phyloP scores from a whole-genome alignment of 495 filamentous ascomycete species.

The Daldinia concentrica region DNA sequence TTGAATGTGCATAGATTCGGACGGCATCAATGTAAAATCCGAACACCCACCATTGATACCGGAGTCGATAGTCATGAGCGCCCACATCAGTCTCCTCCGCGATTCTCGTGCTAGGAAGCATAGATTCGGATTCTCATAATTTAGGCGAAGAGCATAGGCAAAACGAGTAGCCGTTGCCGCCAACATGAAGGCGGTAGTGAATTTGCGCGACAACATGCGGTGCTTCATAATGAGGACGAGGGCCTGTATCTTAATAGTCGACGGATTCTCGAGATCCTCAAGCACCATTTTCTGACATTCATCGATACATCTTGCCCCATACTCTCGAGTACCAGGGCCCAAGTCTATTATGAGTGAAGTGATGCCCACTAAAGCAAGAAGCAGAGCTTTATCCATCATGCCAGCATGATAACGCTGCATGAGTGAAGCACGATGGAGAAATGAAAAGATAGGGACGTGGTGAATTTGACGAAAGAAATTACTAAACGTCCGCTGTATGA shows the following conservation, averaged over 20 bases:
- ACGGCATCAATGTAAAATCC: conserved; percentile 58
- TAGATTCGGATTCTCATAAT: conserved; percentile 58
- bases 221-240: conserved; percentile 60
- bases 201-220: conserved; percentile 56
- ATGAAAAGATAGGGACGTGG: conserved; percentile 60
- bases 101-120: conserved; percentile 61
- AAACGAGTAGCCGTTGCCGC: conserved; percentile 58
- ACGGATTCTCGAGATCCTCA: conserved; percentile 56
- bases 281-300: conserved; percentile 56
- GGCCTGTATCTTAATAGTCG: conserved; percentile 58
- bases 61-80: conserved; percentile 60
- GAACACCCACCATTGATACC: conserved; percentile 55
- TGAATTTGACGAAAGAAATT: conserved; percentile 61
- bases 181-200: conserved; percentile 60
- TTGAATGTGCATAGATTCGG: conserved; percentile 56
- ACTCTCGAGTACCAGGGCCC: conserved; percentile 53
- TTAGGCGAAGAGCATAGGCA: conserved; percentile 58
- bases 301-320: conserved; percentile 58
- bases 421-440: conserved; percentile 60
- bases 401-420: conserved; percentile 63
- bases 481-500: conserved; percentile 56
- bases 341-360: conserved; percentile 57
- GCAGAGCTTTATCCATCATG: conserved; percentile 56
- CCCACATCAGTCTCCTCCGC: conserved; percentile 62
- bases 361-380: conserved; percentile 60